These are phyloP conservation scores for Metschnikowia picachoensis DNA, from an alignment of 805 yeast species.

Conservation along the genomic window DNA sequence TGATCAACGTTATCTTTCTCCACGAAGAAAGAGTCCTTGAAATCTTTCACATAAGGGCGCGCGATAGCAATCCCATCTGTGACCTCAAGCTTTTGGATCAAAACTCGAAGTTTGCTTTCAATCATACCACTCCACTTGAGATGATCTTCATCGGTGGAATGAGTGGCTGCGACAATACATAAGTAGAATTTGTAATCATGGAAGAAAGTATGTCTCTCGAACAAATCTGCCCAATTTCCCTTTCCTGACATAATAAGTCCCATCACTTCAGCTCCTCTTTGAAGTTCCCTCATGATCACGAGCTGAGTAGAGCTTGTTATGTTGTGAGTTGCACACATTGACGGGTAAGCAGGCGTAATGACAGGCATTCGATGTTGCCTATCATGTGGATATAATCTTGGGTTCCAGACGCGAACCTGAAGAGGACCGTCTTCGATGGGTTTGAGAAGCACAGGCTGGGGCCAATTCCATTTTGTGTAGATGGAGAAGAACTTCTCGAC, in stretches of 20 bases:
- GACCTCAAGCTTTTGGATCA: conserved; percentile 81
- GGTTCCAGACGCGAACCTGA: conserved; percentile 97
- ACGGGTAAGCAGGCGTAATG: conserved; percentile 96
- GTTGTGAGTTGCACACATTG: conserved; percentile 99
- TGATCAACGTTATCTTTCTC: conserved; percentile 48
- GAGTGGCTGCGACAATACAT: conserved; percentile 75
- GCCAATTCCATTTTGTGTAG: conserved; percentile 93
- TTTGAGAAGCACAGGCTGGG: conserved; percentile 91
- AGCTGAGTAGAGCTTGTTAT: conserved; percentile 85
- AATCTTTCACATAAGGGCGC: conserved; percentile 81
- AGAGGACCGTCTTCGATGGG: conserved; percentile 96
- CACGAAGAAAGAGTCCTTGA: conserved; percentile 48
- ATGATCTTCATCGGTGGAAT: conserved; percentile 74
- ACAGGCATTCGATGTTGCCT: conserved; percentile 94
- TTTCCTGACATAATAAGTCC: conserved; percentile 62
- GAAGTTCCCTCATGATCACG: conserved; percentile 73
- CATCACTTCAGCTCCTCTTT: conserved; percentile 70
- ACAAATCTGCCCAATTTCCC: conserved; percentile 69
- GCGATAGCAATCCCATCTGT: conserved; percentile 74
- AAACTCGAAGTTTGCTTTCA: conserved; percentile 76
- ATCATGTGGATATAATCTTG: conserved; percentile 83
- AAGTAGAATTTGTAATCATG: conserved; percentile 80
- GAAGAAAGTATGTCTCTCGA: conserved; percentile 79
- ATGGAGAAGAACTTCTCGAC: conserved; percentile 87
- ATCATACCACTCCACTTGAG: conserved; percentile 90